phyloP scores from a whole-genome alignment of 1,139 yeast species.

The Diutina neorugosa region DNA sequence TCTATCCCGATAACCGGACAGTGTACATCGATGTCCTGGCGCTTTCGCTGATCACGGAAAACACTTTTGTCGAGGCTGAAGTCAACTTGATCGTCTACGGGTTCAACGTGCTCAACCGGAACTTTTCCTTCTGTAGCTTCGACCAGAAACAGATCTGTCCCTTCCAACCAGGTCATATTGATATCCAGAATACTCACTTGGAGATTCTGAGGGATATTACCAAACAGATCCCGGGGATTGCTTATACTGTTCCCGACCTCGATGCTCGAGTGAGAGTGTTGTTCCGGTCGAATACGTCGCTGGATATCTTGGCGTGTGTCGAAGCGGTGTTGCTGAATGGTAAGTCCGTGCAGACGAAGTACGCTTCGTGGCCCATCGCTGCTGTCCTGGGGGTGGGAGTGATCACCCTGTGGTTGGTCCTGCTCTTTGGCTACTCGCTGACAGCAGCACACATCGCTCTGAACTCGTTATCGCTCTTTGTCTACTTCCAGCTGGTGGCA shows the following conservation, averaged over 20 bases:
- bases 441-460: slow-evolving; percentile 97
- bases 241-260: slow-evolving; percentile 84
- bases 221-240: slow-evolving; percentile 60
- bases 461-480: slow-evolving; percentile 82
- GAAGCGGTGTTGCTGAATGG: slow-evolving; percentile 82
- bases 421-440: slow-evolving; percentile 78
- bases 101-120: slow-evolving; percentile 42
- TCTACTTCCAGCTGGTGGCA: slow-evolving; percentile 89
- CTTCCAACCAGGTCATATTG: slow-evolving; percentile 75
- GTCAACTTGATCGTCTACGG: slow-evolving; percentile 75
- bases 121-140: slow-evolving; percentile 53
- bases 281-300: slow-evolving; percentile 32
- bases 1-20: slow-evolving; percentile 50
- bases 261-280: slow-evolving; percentile 83
- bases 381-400: slow-evolving; percentile 84
- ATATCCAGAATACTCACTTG: slow-evolving; percentile 26
- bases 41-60: slow-evolving; percentile 52
- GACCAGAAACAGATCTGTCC: slow-evolving; percentile 57
- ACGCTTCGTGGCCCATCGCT: slow-evolving; percentile 96
- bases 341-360: slow-evolving; percentile 86
- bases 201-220: slow-evolving; percentile 30
- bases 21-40: slow-evolving; percentile 65
- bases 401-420: slow-evolving; percentile 73
- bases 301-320: slow-evolving; percentile 69
- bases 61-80: slow-evolving; percentile 58